Conservation (phyloP, 2,329 filamentous ascomycete genomes). For the Aotearoamyces nothofagi region DNA sequence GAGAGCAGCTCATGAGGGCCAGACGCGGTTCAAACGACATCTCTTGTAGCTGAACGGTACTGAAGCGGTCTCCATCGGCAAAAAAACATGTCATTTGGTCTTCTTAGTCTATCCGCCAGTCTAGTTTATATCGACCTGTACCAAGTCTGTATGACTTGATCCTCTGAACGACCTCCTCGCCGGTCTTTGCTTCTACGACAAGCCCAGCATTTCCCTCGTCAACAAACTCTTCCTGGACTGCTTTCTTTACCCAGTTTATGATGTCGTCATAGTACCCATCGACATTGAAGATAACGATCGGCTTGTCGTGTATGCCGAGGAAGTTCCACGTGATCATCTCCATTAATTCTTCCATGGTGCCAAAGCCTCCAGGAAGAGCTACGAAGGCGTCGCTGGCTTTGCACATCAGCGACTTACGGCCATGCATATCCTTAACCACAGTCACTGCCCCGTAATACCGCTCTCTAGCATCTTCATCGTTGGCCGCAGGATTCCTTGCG, state of each 20-base stretch:
- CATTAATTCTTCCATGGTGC: constrained; percentile 86
- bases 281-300: constrained; percentile 70
- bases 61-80: no score
- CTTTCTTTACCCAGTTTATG: constrained; percentile 62
- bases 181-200: constrained; percentile 55
- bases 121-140: constrained; percentile 59
- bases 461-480: constrained; percentile 20
- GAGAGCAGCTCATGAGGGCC: no score
- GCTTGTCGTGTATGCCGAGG: constrained; percentile 69
- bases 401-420: constrained; percentile 72
- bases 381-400: constrained; percentile 56
- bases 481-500: constrained; percentile 31
- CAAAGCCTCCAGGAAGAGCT: constrained; percentile 72
- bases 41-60: no score
- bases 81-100: no score
- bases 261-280: constrained; percentile 82
- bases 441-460: constrained; percentile 63
- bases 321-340: constrained; percentile 86
- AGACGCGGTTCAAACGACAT: no score
- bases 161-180: constrained; percentile 53
- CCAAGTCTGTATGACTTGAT: constrained; percentile 62
- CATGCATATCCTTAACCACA: constrained; percentile 86
- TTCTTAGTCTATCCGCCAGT: no score
- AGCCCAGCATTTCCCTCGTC: constrained; percentile 55
- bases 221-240: constrained; percentile 63